These are phyloP conservation scores for Aspergillus biplanus DNA, from an alignment of 495 filamentous ascomycete genomes.

Conservation along the genomic window DNA sequence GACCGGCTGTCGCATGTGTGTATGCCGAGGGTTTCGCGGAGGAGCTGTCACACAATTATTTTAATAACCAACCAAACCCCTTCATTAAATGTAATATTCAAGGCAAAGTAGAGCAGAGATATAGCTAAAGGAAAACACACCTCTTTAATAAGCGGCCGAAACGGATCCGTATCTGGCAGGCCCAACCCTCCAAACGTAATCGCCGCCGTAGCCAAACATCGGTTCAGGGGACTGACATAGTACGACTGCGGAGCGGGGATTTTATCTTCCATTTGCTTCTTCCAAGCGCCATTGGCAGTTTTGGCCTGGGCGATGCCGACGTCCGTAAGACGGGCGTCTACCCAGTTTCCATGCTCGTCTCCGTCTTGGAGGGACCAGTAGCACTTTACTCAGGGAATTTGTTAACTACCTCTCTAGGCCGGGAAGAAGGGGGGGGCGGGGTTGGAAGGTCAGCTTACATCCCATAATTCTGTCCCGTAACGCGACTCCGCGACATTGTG, in stretches of 20 bases:
- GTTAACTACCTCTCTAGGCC: neutral
- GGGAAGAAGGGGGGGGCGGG: neutral
- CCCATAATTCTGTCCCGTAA: slow-evolving; percentile 70
- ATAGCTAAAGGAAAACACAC: slow-evolving; percentile 23
- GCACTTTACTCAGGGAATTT: slow-evolving; percentile 41
- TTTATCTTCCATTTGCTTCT: slow-evolving; percentile 50
- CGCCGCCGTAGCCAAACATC: slow-evolving; percentile 68
- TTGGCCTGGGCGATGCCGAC: slow-evolving; percentile 67
- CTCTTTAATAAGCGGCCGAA: slow-evolving; percentile 72
- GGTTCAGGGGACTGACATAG: slow-evolving; percentile 75
- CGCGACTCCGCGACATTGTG: slow-evolving; percentile 68
- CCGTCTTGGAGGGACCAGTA: slow-evolving; percentile 77
- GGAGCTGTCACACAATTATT: slow-evolving; percentile 31
- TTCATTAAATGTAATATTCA: no score
- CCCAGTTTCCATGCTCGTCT: slow-evolving; percentile 68
- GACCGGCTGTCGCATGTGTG: slow-evolving; percentile 84
- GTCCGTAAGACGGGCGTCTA: slow-evolving; percentile 70
- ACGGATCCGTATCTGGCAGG: slow-evolving; percentile 55
- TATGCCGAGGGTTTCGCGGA: slow-evolving; percentile 74
- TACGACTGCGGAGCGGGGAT: slow-evolving; percentile 68
- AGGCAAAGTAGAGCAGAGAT: no score
- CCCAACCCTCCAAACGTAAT: slow-evolving; percentile 62
- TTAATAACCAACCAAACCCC: no score
- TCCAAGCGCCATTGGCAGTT: slow-evolving; percentile 67
- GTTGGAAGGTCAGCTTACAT: slow-evolving; percentile 43